Evolutionary conservation across 805 yeast species (phyloP).

Genomic region (Lipomyces yamanashiensis): DNA sequence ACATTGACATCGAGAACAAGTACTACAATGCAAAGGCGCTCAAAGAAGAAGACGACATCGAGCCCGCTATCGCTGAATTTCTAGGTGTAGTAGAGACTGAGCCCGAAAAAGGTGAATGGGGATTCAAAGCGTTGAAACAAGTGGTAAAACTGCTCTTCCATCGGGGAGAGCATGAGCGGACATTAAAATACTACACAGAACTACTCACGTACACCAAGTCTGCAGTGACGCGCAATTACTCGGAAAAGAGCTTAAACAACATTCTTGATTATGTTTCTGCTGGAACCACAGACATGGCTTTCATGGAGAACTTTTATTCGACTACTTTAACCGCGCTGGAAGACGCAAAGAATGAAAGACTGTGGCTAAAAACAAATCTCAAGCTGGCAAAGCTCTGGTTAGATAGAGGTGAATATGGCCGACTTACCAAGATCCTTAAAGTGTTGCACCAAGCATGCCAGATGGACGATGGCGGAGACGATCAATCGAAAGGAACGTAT

Average conservation of each 20-base stretch:
- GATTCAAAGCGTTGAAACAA: conserved; percentile 47
- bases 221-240: conserved; percentile 42
- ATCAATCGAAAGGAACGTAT: conserved; percentile 41
- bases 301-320: conserved; percentile 41
- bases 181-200: conserved; percentile 37
- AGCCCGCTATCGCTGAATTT: conserved; percentile 44
- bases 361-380: conserved; percentile 43
- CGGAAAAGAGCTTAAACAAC: conserved; percentile 46
- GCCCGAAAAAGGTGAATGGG: conserved; percentile 42
- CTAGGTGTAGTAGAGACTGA: conserved; percentile 39
- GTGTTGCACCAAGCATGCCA: conserved; percentile 36
- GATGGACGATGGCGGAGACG: conserved; percentile 37
- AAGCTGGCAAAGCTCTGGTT: conserved; percentile 44
- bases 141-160: conserved; percentile 43
- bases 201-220: conserved; percentile 37
- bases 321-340: conserved; percentile 40
- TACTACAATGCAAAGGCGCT: conserved; percentile 48
- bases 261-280: conserved; percentile 42
- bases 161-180: conserved; percentile 32
- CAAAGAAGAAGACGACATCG: conserved; percentile 45
- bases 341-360: conserved; percentile 41
- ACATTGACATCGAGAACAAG: conserved; percentile 43
- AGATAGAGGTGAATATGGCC: conserved; percentile 37
- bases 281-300: conserved; percentile 34
- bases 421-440: conserved; percentile 29